Base-by-base conservation (phyloP, 2,329 filamentous ascomycete genomes). In the Didymella keratinophila region DNA sequence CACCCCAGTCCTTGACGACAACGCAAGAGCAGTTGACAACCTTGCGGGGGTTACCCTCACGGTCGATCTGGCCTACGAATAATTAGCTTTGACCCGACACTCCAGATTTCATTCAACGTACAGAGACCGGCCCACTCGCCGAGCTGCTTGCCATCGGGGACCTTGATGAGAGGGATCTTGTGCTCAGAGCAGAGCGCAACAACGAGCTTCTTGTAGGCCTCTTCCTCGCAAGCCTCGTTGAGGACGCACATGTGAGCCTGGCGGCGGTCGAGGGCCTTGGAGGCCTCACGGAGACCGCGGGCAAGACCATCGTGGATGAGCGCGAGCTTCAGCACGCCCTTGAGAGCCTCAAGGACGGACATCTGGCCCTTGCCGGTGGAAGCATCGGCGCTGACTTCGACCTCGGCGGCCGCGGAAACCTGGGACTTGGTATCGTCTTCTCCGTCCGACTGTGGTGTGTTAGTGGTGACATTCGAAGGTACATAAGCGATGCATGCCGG, bases 21-120 rank as follows among this genome's bases (percentile, higher is more conserved):
- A 99, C 95, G 87, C 95, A 98, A 79, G 94, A 98, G 93, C 95
- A 99, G 91, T 99, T 99, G 86, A 99, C 95, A 74, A 99, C 94
- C 90, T 99, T 99, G 84, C 95, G 92, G 78, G 95, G 93, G 84
- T 99, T 99, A 77, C 95, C 95, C 85, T 99, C 95, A 79, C 95
- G 94, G 86, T 99, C 95, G 77, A 99, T 89, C 75, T 97, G 93
- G 85, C 94, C 94, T 97, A 67, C 51, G 1, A 21, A 45, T 18
- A 67, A 64, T 67, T 52, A 58, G 47, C 39, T 12, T 32, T 48
- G 23, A 12, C 30, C 28, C 25, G n/a, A 8, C 16, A 14, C 32
- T 21, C 1, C 14, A 8, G 2, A n/a, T 21, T 12, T 4, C 21
- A 8, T 37, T 10, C 11, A 58, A 93, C 94, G 81, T 89, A 98